Evolutionary conservation across 768 basidiomycete genomes (phyloP).

Genomic region (Mycena latifolia): DNA sequence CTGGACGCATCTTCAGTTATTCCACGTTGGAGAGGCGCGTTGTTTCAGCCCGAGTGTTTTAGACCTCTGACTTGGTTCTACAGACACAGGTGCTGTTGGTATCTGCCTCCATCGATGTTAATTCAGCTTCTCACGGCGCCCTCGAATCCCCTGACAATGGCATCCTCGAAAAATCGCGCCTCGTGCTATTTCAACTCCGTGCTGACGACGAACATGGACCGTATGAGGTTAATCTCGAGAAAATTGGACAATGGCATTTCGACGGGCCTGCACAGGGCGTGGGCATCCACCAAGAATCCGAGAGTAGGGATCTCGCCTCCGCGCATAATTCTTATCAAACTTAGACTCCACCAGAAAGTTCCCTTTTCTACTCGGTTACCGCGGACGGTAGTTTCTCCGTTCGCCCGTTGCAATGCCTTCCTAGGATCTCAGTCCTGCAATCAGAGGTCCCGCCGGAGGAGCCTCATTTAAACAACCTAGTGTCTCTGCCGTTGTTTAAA

Average conservation of each 20-base stretch:
- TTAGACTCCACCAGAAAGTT: conserved; percentile 44
- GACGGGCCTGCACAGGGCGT: conserved; percentile 60
- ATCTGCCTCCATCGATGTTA: conserved; percentile 58
- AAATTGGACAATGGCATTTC: conserved; percentile 67
- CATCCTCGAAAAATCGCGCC: conserved; percentile 52
- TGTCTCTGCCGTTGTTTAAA: conserved; percentile 70
- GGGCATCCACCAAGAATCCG: conserved; percentile 58
- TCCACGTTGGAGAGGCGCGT: conserved; percentile 55
- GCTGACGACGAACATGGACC: conserved; percentile 42
- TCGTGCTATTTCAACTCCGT: conserved; percentile 55
- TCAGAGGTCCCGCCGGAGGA: conserved; percentile 44
- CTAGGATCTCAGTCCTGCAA: conserved; percentile 37
- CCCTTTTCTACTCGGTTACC: conserved; percentile 57
- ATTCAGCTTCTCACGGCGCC: conserved; percentile 44
- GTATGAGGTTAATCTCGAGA: conserved; percentile 54
- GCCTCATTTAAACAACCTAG: conserved; percentile 40
- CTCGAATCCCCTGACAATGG: conserved; percentile 48
- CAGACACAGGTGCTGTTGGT: conserved; percentile 59
- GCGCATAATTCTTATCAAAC: conserved; percentile 2
- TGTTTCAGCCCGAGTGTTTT: conserved; percentile 13
- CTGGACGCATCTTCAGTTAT: conserved; percentile 56
- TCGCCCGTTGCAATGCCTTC: conserved; percentile 53
- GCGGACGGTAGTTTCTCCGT: conserved; percentile 58
- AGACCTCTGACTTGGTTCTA: conserved; percentile 21
- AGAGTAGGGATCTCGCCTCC: conserved; percentile 53